Evolutionary conservation across 1,139 yeast species (phyloP), one percentile per base, ranked within the genome.

Genomic region (Zygosaccharomyces sapae): DNA sequence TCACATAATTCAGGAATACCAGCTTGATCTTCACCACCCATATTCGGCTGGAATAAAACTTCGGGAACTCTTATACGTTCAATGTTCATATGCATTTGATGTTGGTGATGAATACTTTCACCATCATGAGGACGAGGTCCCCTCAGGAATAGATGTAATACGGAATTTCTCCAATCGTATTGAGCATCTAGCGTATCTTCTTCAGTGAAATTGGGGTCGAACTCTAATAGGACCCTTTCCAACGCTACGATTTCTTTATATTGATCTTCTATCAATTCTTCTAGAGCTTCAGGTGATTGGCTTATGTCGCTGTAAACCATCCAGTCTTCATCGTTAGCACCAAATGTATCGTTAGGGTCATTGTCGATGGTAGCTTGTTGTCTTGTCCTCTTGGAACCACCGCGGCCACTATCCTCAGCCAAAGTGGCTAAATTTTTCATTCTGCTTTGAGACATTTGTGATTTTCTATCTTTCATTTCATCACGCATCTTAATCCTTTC

Each of bases 241-340:
- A 92, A 61, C 24, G 75, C 74, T 18, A 79, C 69, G 33, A 90
- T 75, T 40, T 73, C 71, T 35, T 76, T 79, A 48, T 80, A 79
- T 54, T 83, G 86, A 45, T 80, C 86, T 49, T 85, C 95, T 50
- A 82, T 79, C 45, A 83, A 81, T 55, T 82, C 90, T 52, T 83
- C 90, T 6, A 66, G 55, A 2, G 64, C 65, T 54, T 87, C 84
- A 19, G 82, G 82, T 10, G 76, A 83, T 53, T 80, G 81, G 16
- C 89, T 80, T 44, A 89, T 84, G 59, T 88, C 95, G 58, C 95
- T 77, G 65, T 92, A 92, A 18, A 89, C 81, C 36, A 86, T 79
- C 97, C 97, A 92, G 65, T 92, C 98, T 47, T 86, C 96, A 63
- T 92, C 98, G 60, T 89, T 84, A 3, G 97, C 92, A 50, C 97